Evolutionary conservation across 164 flowering plant genomes (phyloP).

Genomic region (Annona squamosa): DNA sequence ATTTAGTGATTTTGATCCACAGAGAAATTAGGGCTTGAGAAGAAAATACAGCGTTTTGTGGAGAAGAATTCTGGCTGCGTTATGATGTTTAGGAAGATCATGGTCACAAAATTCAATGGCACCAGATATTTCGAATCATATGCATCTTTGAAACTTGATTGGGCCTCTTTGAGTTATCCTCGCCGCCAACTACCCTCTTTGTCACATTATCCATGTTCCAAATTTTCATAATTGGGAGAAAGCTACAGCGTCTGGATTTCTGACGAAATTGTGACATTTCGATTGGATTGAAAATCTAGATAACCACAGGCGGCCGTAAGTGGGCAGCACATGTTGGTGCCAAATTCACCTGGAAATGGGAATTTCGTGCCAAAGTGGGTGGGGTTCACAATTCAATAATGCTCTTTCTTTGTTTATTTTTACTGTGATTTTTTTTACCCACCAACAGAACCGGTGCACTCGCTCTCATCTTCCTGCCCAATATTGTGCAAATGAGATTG

Average conservation of each 20-base stretch:
- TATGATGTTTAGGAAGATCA: background rate
- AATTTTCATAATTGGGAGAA: background rate
- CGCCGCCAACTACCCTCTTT: background rate
- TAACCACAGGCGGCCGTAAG: background rate
- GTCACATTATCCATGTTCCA: background rate
- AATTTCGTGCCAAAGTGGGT: background rate
- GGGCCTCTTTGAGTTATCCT: background rate
- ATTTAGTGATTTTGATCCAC: background rate
- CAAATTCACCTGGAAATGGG: background rate
- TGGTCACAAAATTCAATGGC: background rate
- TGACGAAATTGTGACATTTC: background rate
- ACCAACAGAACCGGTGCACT: background rate
- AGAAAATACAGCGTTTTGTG: background rate
- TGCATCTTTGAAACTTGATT: background rate
- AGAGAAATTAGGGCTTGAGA: background rate
- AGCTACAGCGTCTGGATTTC: background rate
- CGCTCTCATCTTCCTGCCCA: background rate
- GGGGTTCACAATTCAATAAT: background rate
- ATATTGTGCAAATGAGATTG: background rate
- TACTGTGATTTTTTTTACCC: too few species aligned
- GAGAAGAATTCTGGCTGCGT: background rate
- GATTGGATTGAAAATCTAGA: background rate
- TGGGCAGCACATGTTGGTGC: background rate
- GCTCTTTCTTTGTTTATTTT: background rate
- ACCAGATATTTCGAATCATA: background rate